Percentiles rank a stretch among this genome's conserved stretches.
phyloP scores from a whole-genome alignment of 257 asterid species.

The Solanum paucissectum region DNA sequence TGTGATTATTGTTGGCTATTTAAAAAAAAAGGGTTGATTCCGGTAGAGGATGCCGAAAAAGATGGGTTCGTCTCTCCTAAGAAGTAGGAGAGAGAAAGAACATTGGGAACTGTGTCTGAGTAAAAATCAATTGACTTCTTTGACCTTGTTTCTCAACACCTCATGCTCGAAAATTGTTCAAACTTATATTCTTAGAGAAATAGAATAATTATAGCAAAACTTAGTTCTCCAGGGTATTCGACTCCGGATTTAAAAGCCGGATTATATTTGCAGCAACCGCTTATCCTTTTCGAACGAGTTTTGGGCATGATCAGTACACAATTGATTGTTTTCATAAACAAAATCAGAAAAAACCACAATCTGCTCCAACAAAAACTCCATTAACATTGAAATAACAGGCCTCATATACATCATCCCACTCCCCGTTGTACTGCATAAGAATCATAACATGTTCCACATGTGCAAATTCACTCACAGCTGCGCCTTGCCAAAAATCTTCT shows the following conservation, averaged over 20 bases:
- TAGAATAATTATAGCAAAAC: not conserved
- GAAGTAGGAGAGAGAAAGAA: too few species aligned
- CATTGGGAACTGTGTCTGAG: too few species aligned
- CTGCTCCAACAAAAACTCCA: not conserved
- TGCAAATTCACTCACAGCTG: not conserved
- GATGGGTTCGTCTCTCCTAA: too few species aligned
- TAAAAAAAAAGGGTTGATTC: too few species aligned
- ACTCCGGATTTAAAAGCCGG: not conserved
- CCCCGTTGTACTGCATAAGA: not conserved
- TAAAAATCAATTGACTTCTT: too few species aligned
- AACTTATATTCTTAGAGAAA: not conserved
- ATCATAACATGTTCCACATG: not conserved
- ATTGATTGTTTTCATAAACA: not conserved
- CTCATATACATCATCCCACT: not conserved
- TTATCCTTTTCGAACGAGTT: not conserved
- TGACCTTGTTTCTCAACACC: too few species aligned
- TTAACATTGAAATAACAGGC: not conserved
- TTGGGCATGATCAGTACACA: not conserved
- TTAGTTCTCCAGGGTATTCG: not conserved
- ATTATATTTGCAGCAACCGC: not conserved
- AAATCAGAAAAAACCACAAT: not conserved
- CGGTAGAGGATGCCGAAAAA: too few species aligned
- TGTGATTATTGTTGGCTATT: too few species aligned
- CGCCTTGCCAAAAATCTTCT: not conserved
- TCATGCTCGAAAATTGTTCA: not conserved